These are phyloP conservation scores for Oleoguttula mirabilis DNA, from an alignment of 495 filamentous ascomycete species.

Conservation along the genomic window DNA sequence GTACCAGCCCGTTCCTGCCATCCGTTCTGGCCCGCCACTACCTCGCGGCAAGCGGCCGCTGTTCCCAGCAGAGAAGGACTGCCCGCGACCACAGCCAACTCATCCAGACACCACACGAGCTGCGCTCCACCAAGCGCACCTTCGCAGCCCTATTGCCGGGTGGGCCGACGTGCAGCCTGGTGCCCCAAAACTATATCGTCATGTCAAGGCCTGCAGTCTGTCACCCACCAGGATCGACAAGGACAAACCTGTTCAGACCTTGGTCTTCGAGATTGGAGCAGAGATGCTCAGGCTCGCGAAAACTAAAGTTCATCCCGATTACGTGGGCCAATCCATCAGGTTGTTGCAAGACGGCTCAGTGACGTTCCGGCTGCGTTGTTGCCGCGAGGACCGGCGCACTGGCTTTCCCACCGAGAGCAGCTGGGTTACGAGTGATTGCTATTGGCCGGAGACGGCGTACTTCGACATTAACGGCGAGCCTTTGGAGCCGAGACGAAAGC, in stretches of 20 bases:
- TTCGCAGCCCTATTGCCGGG: constrained; percentile 27
- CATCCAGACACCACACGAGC: constrained; percentile 21
- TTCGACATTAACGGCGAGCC: constrained; percentile 51
- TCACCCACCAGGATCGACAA: constrained; percentile 16
- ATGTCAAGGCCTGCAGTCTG: constrained; percentile 22
- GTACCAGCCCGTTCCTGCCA: too few relatives aligned
- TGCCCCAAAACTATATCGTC: constrained; percentile 23
- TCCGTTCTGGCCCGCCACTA: too few relatives aligned
- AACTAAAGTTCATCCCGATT: too few relatives aligned
- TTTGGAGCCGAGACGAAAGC: constrained; percentile 49
- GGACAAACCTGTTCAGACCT: constrained; percentile 11
- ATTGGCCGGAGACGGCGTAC: constrained; percentile 63
- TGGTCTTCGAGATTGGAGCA: constrained; percentile 16
- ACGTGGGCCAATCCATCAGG: too few relatives aligned
- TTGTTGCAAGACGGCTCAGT: constrained; percentile 10
- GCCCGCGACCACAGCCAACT: constrained; percentile 22
- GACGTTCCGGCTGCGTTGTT: constrained; percentile 23
- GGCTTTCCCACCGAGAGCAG: constrained; percentile 26
- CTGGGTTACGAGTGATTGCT: constrained; percentile 51
- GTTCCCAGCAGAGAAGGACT: constrained; percentile 11
- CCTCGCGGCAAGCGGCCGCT: neutral
- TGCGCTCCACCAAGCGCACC: constrained; percentile 30
- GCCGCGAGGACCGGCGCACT: constrained; percentile 4
- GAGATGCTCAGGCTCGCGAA: neutral
- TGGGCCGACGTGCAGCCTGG: neutral